Evolutionary conservation across 257 asterid species (phyloP).

Genomic region (Ilex aquifolium): DNA sequence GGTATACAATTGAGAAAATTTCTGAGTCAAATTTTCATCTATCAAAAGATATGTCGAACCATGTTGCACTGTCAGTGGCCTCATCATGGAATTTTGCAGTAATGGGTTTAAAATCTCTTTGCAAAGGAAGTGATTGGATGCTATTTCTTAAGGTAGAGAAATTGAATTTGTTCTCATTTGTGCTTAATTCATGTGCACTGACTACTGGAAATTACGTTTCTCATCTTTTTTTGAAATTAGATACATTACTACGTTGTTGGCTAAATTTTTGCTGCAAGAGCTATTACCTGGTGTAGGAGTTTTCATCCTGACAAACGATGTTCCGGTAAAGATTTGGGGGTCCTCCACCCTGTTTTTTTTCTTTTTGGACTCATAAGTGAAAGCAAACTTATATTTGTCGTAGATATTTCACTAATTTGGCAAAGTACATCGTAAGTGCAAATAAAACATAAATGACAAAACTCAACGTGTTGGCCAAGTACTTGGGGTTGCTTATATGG

Average conservation of each 20-base stretch:
- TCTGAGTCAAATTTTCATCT: slow-evolving; percentile 40
- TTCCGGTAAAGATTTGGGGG: too few species aligned
- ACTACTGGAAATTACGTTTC: not conserved
- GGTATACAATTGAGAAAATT: slow-evolving; percentile 58
- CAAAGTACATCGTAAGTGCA: too few species aligned
- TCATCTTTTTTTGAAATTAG: not conserved
- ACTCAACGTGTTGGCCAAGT: too few species aligned
- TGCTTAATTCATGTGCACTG: not conserved
- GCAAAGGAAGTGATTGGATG: slow-evolving; percentile 59
- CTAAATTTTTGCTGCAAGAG: not conserved
- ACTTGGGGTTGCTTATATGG: too few species aligned
- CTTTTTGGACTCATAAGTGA: too few species aligned
- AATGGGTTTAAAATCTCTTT: slow-evolving; percentile 52
- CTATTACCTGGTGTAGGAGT: not conserved
- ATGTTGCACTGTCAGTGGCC: slow-evolving; percentile 41
- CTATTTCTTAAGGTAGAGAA: slow-evolving; percentile 62
- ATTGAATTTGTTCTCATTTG: not conserved
- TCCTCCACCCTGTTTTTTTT: too few species aligned
- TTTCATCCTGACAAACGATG: not conserved
- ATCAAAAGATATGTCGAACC: slow-evolving; percentile 39
- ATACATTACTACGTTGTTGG: not conserved
- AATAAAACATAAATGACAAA: too few species aligned
- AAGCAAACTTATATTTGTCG: too few species aligned
- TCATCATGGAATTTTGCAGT: slow-evolving; percentile 60
- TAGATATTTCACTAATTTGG: too few species aligned